Evolutionary conservation across 163 green algal species (phyloP).

Genomic region (Scenedesmus sp.): DNA sequence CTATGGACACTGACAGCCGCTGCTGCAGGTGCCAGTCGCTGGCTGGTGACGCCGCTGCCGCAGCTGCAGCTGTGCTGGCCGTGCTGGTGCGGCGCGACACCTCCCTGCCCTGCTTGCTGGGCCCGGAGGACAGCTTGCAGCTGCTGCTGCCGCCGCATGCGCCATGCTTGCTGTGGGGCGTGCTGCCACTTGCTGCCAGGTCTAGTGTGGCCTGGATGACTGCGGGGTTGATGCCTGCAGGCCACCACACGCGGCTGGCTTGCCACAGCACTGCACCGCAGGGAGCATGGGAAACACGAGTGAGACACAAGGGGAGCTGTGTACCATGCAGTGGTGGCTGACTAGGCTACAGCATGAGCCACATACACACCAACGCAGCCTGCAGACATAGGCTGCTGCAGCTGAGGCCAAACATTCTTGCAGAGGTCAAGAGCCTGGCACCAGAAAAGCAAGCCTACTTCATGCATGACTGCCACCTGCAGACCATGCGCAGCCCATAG

Average conservation of each 20-base stretch:
- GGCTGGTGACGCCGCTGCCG: not conserved
- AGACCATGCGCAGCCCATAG: not conserved
- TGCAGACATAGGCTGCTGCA: too few relatives aligned
- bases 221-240: slow-evolving; percentile 22
- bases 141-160: not conserved
- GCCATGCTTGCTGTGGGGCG: not conserved
- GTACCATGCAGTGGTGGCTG: too few relatives aligned
- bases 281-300: not conserved
- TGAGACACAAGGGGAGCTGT: not conserved
- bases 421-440: too few relatives aligned
- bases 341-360: too few relatives aligned
- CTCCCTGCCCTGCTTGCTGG: not conserved
- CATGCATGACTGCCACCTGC: too few relatives aligned
- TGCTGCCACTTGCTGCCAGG: not conserved
- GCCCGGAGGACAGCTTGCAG: slow-evolving; percentile 3
- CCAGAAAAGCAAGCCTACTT: not conserved
- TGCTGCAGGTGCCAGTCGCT: not conserved
- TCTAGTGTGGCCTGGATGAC: not conserved
- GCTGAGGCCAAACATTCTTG: too few relatives aligned
- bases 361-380: too few relatives aligned
- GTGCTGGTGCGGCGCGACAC: not conserved
- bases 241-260: slow-evolving; percentile 38
- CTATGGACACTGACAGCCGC: not conserved
- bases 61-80: not conserved
- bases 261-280: slow-evolving; percentile 28